Conservation (phyloP, 345 rosid genomes). For the Lenwebbia sp. region DNA sequence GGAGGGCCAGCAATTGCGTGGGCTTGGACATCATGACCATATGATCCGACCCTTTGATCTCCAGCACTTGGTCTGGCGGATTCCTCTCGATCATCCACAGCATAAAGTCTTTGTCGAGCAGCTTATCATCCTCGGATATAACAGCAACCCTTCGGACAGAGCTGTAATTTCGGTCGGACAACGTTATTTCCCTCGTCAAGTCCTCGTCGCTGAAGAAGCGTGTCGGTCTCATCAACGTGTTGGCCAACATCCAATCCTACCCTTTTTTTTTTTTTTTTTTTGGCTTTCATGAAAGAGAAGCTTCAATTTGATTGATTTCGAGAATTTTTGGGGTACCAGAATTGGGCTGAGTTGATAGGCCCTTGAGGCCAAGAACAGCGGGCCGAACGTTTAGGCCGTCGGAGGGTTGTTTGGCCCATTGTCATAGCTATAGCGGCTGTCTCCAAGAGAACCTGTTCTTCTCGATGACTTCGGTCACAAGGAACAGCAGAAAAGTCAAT, state of each 20-base stretch:
- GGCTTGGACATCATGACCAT: slow-evolving; percentile 48
- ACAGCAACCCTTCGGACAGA: slow-evolving; percentile 31
- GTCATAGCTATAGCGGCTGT: slow-evolving; percentile 19
- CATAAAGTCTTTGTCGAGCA: slow-evolving; percentile 7
- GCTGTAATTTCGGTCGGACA: slow-evolving; percentile 26
- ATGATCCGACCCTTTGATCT: slow-evolving; percentile 42
- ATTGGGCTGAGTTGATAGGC: slow-evolving; percentile 39
- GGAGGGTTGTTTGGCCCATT: slow-evolving; percentile 29
- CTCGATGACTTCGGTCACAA: slow-evolving; percentile 4
- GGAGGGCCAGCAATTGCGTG: slow-evolving; percentile 4
- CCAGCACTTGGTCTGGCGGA: slow-evolving; percentile 33
- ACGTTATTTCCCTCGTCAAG: slow-evolving; percentile 17
- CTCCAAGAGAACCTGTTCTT: slow-evolving; percentile 16
- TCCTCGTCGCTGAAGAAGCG: slow-evolving; percentile 23
- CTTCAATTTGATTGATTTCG: neutral
- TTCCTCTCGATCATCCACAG: slow-evolving; percentile 29
- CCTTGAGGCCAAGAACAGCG: slow-evolving; percentile 10
- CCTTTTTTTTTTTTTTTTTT: neutral
- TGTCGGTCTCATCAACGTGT: slow-evolving; percentile 20
- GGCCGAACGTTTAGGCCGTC: slow-evolving; percentile 23
- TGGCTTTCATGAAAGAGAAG: neutral
- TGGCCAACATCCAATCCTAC: slow-evolving; percentile 40
- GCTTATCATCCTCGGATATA: slow-evolving; percentile 21
- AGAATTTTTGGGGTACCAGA: slow-evolving; percentile 14
- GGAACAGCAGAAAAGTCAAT: neutral